phyloP scores from a whole-genome alignment of 306 rosid species.

The Dalbergia cultrata region DNA sequence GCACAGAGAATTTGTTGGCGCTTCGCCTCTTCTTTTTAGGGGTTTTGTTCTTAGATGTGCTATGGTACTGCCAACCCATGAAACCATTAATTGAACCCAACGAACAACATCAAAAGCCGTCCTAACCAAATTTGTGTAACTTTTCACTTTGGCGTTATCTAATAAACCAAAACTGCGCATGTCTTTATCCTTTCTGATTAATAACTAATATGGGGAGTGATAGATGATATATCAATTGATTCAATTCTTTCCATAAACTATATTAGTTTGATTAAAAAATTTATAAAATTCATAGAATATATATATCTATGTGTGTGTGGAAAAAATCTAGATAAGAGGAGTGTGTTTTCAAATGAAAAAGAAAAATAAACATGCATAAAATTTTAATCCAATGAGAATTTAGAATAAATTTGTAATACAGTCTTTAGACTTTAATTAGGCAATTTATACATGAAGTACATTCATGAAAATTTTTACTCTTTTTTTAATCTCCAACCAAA shows the following conservation, averaged over 20 bases:
- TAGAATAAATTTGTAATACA: too few species aligned
- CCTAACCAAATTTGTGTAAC: neutral
- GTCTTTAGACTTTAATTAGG: too few species aligned
- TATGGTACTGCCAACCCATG: slow-evolving; percentile 10
- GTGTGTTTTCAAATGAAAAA: neutral
- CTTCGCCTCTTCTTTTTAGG: slow-evolving; percentile 13
- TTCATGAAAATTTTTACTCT: too few species aligned
- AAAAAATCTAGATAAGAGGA: too few species aligned
- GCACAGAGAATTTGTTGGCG: slow-evolving; percentile 10
- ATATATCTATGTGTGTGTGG: too few species aligned
- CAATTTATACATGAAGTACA: too few species aligned
- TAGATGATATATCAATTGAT: neutral
- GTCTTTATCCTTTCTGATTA: neutral
- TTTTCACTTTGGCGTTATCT: neutral
- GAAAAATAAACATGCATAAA: neutral
- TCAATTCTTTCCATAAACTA: neutral
- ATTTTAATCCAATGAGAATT: neutral
- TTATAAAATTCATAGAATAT: too few species aligned
- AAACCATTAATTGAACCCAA: slow-evolving; percentile 38
- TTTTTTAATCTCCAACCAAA: too few species aligned
- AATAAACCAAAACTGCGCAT: neutral
- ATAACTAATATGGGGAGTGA: neutral
- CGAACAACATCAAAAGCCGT: slow-evolving; percentile 19
- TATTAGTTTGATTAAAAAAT: too few species aligned
- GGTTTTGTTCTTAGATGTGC: slow-evolving; percentile 28